phyloP scores from a whole-genome alignment of 495 filamentous ascomycete genomes.

The Hypoxylon subgilvum region DNA sequence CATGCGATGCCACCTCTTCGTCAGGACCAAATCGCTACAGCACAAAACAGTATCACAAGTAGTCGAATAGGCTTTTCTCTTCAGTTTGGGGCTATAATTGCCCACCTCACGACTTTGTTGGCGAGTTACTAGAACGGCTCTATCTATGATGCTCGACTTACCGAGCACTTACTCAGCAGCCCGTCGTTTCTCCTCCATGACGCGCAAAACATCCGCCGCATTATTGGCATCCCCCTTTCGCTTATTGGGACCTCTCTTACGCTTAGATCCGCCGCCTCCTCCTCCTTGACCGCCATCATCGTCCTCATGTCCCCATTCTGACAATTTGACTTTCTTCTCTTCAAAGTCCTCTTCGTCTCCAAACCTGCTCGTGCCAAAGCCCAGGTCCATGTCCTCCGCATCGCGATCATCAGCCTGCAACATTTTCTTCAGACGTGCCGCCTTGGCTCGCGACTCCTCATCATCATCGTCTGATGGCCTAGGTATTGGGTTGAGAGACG shows the following conservation, averaged over 20 bases:
- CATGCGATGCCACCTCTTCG: not conserved
- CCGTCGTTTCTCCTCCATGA: constrained; percentile 73
- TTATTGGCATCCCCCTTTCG: constrained; percentile 83
- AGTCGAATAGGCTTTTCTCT: not conserved
- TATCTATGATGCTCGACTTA: too few relatives aligned
- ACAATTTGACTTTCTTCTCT: constrained; percentile 68
- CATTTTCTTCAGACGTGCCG: constrained; percentile 73
- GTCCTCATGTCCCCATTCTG: constrained; percentile 65
- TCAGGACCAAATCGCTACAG: too few relatives aligned
- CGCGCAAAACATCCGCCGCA: constrained; percentile 78
- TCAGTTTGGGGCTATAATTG: not conserved
- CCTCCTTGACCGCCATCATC: constrained; percentile 57
- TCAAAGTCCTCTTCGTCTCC: constrained; percentile 77
- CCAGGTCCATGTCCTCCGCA: constrained; percentile 90
- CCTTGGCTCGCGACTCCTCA: constrained; percentile 51
- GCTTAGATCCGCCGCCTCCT: constrained; percentile 61
- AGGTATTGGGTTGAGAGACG: constrained; percentile 65
- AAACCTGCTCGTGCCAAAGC: constrained; percentile 83
- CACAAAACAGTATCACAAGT: not conserved
- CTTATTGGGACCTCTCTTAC: constrained; percentile 86
- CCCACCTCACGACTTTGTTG: not conserved
- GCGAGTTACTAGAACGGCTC: not conserved
- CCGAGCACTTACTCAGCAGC: constrained; percentile 19
- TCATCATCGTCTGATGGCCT: constrained; percentile 53
- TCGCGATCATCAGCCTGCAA: constrained; percentile 79